Conservation (phyloP, 257 asterid genomes). For the Primulina tabacum region DNA sequence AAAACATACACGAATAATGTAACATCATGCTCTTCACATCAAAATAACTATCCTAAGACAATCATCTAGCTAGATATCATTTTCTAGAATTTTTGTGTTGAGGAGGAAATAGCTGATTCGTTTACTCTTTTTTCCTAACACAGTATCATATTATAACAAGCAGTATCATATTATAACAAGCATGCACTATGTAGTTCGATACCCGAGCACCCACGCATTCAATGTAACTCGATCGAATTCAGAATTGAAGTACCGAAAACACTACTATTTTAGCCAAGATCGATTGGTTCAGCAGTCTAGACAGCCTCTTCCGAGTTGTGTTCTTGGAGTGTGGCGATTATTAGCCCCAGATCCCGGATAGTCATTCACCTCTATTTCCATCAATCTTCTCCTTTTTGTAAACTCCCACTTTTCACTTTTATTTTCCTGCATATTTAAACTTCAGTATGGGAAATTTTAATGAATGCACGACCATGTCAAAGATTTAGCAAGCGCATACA, state of each 20-base stretch:
- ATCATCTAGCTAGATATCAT: no score
- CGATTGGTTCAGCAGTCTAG: constrained; percentile 28
- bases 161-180: not conserved
- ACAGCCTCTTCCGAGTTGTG: constrained; percentile 36
- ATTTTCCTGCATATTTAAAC: constrained; percentile 21
- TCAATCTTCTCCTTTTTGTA: constrained; percentile 16
- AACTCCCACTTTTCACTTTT: constrained; percentile 18
- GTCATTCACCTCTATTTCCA: constrained; percentile 44
- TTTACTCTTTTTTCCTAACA: not conserved
- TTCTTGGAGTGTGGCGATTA: constrained; percentile 58
- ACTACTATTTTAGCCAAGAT: not conserved
- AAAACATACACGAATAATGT: no score
- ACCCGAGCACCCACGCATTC: not conserved
- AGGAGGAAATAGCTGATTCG: no score
- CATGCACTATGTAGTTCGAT: not conserved
- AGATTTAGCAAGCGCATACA: not conserved
- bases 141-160: not conserved
- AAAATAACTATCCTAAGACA: no score
- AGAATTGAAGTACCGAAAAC: no score
- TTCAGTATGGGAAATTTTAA: no score
- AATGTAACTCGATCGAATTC: not conserved
- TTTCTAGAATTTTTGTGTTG: no score
- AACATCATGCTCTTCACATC: no score
- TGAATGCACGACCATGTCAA: no score
- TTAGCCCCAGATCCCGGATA: constrained; percentile 67